Percentiles rank a stretch among this genome's conserved stretches.
phyloP scores from a whole-genome alignment of 2,329 filamentous ascomycete genomes.

The Verticillium klebahnii region DNA sequence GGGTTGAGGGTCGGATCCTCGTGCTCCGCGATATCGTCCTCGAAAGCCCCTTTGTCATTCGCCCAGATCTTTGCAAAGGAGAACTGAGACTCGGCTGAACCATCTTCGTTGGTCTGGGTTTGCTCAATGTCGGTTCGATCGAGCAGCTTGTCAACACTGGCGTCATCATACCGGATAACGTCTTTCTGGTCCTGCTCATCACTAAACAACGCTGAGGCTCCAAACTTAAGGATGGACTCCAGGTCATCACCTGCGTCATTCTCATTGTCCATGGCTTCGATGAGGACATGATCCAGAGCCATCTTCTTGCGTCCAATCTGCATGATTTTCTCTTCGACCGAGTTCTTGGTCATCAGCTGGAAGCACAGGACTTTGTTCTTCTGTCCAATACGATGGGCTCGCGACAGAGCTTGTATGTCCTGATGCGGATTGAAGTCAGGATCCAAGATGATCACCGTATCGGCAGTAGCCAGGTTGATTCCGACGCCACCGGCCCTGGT shows the following conservation, averaged over 20 bases:
- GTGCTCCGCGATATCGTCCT: slow-evolving; percentile 54
- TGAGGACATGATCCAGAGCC: slow-evolving; percentile 89
- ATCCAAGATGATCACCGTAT: slow-evolving; percentile 96
- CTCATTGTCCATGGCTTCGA: slow-evolving; percentile 85
- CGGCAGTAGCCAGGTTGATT: slow-evolving; percentile 94
- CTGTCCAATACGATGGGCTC: slow-evolving; percentile 94
- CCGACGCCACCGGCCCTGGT: slow-evolving; percentile 94
- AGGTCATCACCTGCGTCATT: slow-evolving; percentile 75
- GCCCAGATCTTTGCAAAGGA: slow-evolving; percentile 90
- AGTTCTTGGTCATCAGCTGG: slow-evolving; percentile 84
- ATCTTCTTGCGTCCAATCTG: slow-evolving; percentile 95
- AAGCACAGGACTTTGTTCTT: slow-evolving; percentile 95
- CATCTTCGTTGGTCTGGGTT: slow-evolving; percentile 58
- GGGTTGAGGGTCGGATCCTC: slow-evolving; percentile 52
- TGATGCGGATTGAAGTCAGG: slow-evolving; percentile 98
- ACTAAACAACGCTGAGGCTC: slow-evolving; percentile 80
- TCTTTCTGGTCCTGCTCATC: slow-evolving; percentile 60
- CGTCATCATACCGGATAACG: slow-evolving; percentile 76
- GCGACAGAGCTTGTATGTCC: slow-evolving; percentile 90
- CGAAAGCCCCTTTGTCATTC: slow-evolving; percentile 67
- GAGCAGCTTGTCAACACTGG: slow-evolving; percentile 83
- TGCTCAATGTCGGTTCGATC: slow-evolving; percentile 80
- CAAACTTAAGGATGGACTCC: slow-evolving; percentile 82
- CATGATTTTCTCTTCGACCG: slow-evolving; percentile 92
- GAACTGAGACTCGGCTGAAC: slow-evolving; percentile 72